These are phyloP conservation scores for Taxawa tesnikishii DNA, from an alignment of 2,329 filamentous ascomycete genomes.

Conservation along the genomic window DNA sequence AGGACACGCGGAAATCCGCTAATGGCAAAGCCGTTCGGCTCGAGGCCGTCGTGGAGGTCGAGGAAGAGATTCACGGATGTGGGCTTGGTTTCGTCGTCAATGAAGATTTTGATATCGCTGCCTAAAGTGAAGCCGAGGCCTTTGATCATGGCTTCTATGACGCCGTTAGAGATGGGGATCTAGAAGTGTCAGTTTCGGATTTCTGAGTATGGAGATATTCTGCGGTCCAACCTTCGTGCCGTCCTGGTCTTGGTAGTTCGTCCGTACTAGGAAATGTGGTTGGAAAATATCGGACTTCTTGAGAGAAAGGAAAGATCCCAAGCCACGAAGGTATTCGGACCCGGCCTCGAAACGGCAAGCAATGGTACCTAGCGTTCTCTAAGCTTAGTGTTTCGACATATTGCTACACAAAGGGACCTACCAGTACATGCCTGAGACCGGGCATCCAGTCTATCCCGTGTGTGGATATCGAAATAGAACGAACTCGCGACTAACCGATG, in stretches of 20 bases:
- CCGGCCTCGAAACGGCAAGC: conserved; percentile 21
- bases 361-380: conserved; percentile 11
- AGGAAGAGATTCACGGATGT: conserved; percentile 21
- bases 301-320: conserved; percentile 18
- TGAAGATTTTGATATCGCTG: conserved; percentile 18
- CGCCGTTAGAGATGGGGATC: conserved; percentile 1
- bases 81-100: conserved; percentile 17
- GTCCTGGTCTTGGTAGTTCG: conserved; percentile 12
- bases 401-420: neutral
- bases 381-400: no score
- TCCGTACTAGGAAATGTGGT: conserved; percentile 20
- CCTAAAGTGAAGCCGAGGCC: conserved; percentile 17
- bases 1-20: conserved; percentile 22
- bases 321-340: conserved; percentile 17
- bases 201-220: neutral
- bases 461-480: conserved; percentile 24
- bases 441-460: conserved; percentile 17
- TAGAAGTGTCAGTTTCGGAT: neutral
- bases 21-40: conserved; percentile 21
- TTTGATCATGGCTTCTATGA: conserved; percentile 18
- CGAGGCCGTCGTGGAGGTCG: conserved; percentile 16
- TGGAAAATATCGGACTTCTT: conserved; percentile 17
- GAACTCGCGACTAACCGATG: conserved; percentile 23
- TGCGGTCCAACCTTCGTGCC: conserved; percentile 10
- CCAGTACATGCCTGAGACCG: conserved; percentile 19